These are phyloP conservation scores for Phyllosticta paracitricarpa DNA, from an alignment of 2,329 filamentous ascomycete genomes.

Conservation along the genomic window DNA sequence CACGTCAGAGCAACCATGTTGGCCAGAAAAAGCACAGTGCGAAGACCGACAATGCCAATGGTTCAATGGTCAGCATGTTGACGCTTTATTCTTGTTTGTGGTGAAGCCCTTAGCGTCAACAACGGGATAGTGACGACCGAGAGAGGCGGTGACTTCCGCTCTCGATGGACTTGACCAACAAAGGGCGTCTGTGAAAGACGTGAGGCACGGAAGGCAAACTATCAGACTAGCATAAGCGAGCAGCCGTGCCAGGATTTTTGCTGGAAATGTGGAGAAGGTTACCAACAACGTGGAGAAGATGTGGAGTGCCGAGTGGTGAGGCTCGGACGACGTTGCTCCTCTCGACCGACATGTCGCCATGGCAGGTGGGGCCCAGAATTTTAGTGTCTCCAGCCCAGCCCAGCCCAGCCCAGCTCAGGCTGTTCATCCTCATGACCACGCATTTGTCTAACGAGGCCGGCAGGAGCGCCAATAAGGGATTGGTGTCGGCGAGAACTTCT, in stretches of 20 bases:
- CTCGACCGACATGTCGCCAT: background rate
- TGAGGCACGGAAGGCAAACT: background rate
- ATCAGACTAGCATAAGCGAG: background rate
- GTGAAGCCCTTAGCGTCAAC: background rate
- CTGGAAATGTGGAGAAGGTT: constrained; percentile 1
- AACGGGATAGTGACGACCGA: constrained; percentile 2
- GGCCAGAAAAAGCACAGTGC: background rate
- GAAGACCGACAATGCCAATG: background rate
- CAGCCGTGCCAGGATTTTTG: background rate
- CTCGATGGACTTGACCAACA: background rate
- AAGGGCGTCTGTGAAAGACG: background rate
- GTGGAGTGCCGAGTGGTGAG: background rate
- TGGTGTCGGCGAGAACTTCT: too few species aligned
- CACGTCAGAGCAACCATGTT: background rate
- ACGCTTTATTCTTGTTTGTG: background rate
- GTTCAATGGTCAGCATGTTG: background rate
- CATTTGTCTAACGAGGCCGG: too few species aligned
- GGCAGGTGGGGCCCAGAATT: background rate
- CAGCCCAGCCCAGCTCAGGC: background rate
- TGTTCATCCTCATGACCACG: background rate
- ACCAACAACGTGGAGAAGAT: background rate
- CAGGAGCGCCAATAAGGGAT: too few species aligned
- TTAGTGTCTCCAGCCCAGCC: background rate
- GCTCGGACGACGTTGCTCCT: background rate
- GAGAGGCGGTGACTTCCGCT: background rate